A percentile compares a stretch with the other conserved stretches of the same genome.
phyloP scores from a whole-genome alignment of 2,329 filamentous ascomycete species.

The Xylariaceae sp. region DNA sequence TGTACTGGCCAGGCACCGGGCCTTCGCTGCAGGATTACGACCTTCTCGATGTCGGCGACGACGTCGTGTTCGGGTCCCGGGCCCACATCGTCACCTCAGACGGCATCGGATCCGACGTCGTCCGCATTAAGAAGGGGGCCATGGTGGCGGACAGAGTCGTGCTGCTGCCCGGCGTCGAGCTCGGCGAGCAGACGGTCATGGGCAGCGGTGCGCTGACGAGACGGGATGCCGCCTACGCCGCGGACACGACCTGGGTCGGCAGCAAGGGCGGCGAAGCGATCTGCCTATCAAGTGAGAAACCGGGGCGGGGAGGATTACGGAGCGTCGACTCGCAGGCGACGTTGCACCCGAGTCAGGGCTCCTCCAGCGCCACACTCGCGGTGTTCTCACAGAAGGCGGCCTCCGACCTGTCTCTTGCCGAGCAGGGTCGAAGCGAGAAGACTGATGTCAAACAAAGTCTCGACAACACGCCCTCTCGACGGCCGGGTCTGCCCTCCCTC shows the following conservation, averaged over 20 bases:
- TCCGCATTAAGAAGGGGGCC: slow-evolving; percentile 39
- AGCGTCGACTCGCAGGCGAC: background rate
- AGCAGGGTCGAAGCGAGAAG: background rate
- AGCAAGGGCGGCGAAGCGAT: slow-evolving; percentile 43
- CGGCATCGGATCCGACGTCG: slow-evolving; percentile 36
- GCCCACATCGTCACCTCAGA: slow-evolving; percentile 47
- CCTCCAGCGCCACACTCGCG: background rate
- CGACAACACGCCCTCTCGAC: too few relatives aligned
- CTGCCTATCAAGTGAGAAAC: slow-evolving; percentile 23
- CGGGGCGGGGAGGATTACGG: slow-evolving; percentile 1
- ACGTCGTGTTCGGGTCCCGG: slow-evolving; percentile 53
- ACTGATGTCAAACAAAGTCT: too few relatives aligned
- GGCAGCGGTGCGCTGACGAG: slow-evolving; percentile 46
- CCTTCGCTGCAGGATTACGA: slow-evolving; percentile 47
- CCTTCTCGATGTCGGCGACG: slow-evolving; percentile 46
- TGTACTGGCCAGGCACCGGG: slow-evolving; percentile 52
- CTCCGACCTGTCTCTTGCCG: background rate
- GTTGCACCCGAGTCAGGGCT: background rate
- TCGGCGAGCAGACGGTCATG: slow-evolving; percentile 42
- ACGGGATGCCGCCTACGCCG: slow-evolving; percentile 34
- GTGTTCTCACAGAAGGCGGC: background rate
- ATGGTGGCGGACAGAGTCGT: slow-evolving; percentile 52
- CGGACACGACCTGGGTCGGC: slow-evolving; percentile 43
- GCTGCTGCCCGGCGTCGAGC: slow-evolving; percentile 41
- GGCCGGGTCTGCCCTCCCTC: too few relatives aligned